A percentile compares a stretch with the other conserved stretches of the same genome.
Conservation (phyloP, 2,329 filamentous ascomycete genomes). For the Bipolaris oryzae region DNA sequence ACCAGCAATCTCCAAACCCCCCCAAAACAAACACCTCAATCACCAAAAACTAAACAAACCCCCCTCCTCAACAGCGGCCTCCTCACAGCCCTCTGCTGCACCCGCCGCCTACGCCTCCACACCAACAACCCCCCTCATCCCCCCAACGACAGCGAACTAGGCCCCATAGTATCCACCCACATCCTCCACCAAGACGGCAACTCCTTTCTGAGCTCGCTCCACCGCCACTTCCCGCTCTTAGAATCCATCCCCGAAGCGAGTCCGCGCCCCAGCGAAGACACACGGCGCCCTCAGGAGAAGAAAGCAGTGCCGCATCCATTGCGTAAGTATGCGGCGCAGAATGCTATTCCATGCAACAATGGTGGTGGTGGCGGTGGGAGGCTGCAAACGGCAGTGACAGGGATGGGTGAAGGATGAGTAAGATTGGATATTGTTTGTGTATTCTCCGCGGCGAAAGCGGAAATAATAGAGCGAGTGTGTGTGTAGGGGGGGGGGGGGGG, state of each 20-base stretch:
- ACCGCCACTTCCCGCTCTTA: not conserved
- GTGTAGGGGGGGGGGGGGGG: too few relatives aligned
- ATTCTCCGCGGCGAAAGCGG: too few relatives aligned
- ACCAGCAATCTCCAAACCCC: not conserved
- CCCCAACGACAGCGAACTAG: not conserved
- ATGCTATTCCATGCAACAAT: too few relatives aligned
- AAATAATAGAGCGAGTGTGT: too few relatives aligned
- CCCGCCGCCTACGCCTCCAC: not conserved
- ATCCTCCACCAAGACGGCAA: not conserved
- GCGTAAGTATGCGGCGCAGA: not conserved
- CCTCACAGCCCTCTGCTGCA: slow-evolving; percentile 3
- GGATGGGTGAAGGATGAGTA: too few relatives aligned
- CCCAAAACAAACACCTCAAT: not conserved
- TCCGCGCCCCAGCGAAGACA: slow-evolving; percentile 9
- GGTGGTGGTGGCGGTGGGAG: too few relatives aligned
- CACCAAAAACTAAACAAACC: too few relatives aligned
- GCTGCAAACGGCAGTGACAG: too few relatives aligned
- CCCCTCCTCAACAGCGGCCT: not conserved
- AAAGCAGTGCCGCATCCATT: not conserved
- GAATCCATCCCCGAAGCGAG: slow-evolving; percentile 13
- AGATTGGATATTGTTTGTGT: too few relatives aligned
- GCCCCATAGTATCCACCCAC: not conserved
- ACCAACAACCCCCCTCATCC: not conserved
- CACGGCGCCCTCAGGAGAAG: not conserved
- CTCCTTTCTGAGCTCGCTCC: not conserved